A percentile compares a stretch with the other conserved stretches of the same genome.
Evolutionary conservation across 768 basidiomycete species (phyloP).

Genomic region (Tylopilus cervinicoccineus): DNA sequence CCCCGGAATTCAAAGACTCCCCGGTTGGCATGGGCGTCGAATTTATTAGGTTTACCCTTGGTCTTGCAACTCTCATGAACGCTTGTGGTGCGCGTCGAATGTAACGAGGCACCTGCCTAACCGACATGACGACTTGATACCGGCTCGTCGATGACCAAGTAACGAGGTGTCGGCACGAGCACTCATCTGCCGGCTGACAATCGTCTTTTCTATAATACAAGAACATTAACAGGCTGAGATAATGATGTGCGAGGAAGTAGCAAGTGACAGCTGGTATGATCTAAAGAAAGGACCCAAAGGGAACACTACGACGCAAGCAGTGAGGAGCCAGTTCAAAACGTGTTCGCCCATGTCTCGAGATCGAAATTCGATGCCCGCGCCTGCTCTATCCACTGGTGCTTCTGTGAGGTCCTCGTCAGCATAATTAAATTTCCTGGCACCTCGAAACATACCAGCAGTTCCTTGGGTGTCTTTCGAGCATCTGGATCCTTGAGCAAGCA

Average conservation of each 20-base stretch:
- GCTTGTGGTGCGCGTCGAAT: no score
- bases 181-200: constrained; percentile 1
- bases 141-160: no score
- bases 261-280: constrained; percentile 27
- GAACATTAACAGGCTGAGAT: constrained; percentile 27
- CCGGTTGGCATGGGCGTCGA: no score
- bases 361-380: constrained; percentile 60
- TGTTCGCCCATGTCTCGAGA: constrained; percentile 77
- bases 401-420: constrained; percentile 39
- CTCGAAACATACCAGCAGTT: constrained; percentile 55
- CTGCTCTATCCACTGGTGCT: constrained; percentile 70
- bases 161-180: not conserved
- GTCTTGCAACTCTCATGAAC: no score
- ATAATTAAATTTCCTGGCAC: not conserved
- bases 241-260: constrained; percentile 28
- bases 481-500: constrained; percentile 92
- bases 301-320: constrained; percentile 8
- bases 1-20: no score
- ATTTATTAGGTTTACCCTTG: no score
- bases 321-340: constrained; percentile 45
- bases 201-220: constrained; percentile 29
- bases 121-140: no score
- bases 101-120: no score
- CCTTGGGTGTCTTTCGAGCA: constrained; percentile 79
- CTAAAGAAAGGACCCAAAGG: constrained; percentile 7